Percentiles rank a stretch among this genome's conserved stretches.
Evolutionary conservation across 1,284 basidiomycete species (phyloP).

Genomic region (Apiotrichum akiyoshidainum): DNA sequence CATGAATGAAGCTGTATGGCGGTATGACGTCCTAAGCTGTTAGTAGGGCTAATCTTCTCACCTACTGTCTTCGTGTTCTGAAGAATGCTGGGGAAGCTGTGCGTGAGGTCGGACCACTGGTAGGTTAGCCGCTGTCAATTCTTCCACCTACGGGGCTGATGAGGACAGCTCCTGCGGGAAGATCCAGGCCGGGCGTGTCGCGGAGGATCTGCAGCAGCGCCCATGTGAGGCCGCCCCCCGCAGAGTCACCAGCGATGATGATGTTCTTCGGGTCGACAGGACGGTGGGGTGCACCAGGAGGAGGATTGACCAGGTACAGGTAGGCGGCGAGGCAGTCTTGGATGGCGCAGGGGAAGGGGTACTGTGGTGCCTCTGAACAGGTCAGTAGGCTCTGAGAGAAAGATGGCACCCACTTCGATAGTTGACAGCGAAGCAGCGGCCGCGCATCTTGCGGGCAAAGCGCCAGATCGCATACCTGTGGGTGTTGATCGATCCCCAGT

Average conservation of each 20-base stretch:
- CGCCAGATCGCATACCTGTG: constrained; percentile 75
- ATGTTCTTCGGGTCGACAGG: constrained; percentile 79
- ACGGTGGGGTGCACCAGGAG: constrained; percentile 65
- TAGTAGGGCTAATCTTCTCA: background rate
- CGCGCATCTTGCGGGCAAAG: constrained; percentile 82
- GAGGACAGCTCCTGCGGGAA: constrained; percentile 78
- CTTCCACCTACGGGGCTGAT: constrained; percentile 63
- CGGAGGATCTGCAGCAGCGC: constrained; percentile 88
- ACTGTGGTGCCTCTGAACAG: constrained; percentile 69
- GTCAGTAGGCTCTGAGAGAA: background rate
- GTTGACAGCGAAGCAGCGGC: constrained; percentile 82
- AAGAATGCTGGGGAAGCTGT: constrained; percentile 83
- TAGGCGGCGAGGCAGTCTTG: constrained; percentile 83
- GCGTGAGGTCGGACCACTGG: constrained; percentile 72
- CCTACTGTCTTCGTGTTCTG: constrained; percentile 75
- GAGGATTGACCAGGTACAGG: constrained; percentile 70
- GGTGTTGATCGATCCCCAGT: constrained; percentile 57
- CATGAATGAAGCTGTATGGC: constrained; percentile 51
- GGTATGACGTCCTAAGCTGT: constrained; percentile 65
- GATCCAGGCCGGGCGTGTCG: constrained; percentile 68
- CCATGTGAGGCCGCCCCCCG: constrained; percentile 83
- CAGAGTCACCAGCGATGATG: constrained; percentile 82
- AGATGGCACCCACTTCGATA: constrained; percentile 59
- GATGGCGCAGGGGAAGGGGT: constrained; percentile 92
- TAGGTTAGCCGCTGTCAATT: background rate